phyloP scores from a whole-genome alignment of 768 basidiomycete species.

The Russula abietina region DNA sequence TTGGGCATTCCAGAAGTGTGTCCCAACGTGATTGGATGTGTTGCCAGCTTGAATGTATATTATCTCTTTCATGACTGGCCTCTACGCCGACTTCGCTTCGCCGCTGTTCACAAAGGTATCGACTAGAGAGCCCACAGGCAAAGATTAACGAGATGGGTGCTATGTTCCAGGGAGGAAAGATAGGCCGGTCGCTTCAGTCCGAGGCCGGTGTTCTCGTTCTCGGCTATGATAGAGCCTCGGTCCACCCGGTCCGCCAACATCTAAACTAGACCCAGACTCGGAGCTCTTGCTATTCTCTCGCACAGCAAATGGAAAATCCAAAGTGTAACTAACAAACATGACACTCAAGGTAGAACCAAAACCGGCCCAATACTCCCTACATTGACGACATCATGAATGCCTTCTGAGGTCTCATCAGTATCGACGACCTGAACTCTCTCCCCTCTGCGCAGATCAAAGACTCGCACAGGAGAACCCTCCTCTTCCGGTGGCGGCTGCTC shows the following conservation, averaged over 20 bases:
- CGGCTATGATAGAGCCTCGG: no score
- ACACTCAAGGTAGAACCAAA: conserved; percentile 19
- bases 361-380: conserved; percentile 10
- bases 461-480: conserved; percentile 55
- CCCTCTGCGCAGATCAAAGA: conserved; percentile 54
- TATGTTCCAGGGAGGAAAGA: no score
- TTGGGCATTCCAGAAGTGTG: conserved; percentile 81
- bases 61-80: conserved; percentile 60
- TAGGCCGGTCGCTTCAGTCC: no score
- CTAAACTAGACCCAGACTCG: no score
- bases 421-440: conserved; percentile 50
- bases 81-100: background rate
- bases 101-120: background rate
- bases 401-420: conserved; percentile 24
- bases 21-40: conserved; percentile 60
- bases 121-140: background rate
- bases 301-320: no score
- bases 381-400: background rate
- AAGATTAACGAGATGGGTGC: background rate
- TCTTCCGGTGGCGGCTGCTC: conserved; percentile 48
- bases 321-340: background rate
- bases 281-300: no score
- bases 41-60: conserved; percentile 71
- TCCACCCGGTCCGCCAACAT: background rate
- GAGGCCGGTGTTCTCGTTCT: no score